Evolutionary conservation across 1,139 yeast genomes (phyloP).

Genomic region (Dujonia santamariae): DNA sequence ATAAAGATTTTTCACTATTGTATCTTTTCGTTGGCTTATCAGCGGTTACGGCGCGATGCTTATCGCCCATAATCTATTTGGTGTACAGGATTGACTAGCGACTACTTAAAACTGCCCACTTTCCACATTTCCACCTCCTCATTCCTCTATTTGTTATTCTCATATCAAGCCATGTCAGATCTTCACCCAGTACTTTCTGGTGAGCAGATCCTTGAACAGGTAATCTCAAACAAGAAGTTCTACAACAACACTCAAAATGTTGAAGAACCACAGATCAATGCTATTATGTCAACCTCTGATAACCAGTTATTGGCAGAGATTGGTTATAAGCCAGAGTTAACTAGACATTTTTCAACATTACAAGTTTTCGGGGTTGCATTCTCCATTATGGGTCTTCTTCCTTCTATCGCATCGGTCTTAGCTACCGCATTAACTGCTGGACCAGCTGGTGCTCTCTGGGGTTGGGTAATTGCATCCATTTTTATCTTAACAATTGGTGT

Average conservation of each 20-base stretch:
- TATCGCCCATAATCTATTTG: too few relatives aligned
- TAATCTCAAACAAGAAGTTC: constrained; percentile 20
- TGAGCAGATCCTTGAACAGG: constrained; percentile 23
- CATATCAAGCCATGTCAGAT: constrained; percentile 10
- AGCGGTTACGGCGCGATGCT: too few relatives aligned
- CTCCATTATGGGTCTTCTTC: constrained; percentile 50
- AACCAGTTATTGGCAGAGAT: constrained; percentile 15
- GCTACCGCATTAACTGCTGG: constrained; percentile 40
- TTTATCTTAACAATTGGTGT: constrained; percentile 56
- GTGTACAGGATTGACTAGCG: too few relatives aligned
- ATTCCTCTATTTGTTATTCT: too few relatives aligned
- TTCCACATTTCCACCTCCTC: too few relatives aligned
- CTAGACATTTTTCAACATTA: constrained; percentile 40
- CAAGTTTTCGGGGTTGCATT: constrained; percentile 53
- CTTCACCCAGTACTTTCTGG: constrained; percentile 20
- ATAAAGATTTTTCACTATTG: too few relatives aligned
- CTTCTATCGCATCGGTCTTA: constrained; percentile 38
- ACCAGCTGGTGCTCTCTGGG: constrained; percentile 59
- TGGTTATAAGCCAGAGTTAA: constrained; percentile 49
- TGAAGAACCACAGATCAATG: constrained; percentile 17
- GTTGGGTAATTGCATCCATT: constrained; percentile 55
- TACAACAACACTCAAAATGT: constrained; percentile 26
- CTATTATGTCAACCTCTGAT: constrained; percentile 14
- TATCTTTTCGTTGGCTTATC: too few relatives aligned
- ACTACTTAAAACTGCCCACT: too few relatives aligned